phyloP scores from a whole-genome alignment of 148 eudicot genomes.

The Camellia sinensis region DNA sequence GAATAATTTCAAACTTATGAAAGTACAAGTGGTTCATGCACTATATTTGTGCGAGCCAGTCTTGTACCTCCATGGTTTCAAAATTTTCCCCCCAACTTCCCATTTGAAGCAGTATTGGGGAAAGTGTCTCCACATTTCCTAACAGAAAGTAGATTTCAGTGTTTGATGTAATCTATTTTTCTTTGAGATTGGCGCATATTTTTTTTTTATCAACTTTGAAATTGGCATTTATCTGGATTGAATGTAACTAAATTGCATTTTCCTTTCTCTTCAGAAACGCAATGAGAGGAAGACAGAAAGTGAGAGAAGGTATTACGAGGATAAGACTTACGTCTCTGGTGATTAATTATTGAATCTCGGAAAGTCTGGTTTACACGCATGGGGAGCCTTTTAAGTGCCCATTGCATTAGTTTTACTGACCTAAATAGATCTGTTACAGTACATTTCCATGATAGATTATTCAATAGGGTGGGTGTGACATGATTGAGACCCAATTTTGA shows the following conservation, averaged over 20 bases:
- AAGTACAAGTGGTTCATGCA: no score
- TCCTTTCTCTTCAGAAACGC: slow-evolving; percentile 68
- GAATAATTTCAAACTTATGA: no score
- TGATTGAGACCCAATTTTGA: slow-evolving; percentile 21
- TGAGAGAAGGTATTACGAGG: slow-evolving; percentile 81
- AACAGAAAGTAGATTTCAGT: no score
- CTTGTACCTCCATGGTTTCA: no score
- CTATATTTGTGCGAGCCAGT: no score
- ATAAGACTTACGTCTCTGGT: slow-evolving; percentile 56
- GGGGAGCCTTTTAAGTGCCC: background rate
- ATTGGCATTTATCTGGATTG: background rate
- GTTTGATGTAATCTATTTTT: no score
- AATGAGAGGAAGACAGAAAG: slow-evolving; percentile 87
- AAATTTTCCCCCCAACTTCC: background rate
- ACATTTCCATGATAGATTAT: background rate
- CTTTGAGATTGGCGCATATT: background rate
- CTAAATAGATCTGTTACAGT: background rate
- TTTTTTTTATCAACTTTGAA: background rate
- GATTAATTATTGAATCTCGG: slow-evolving; percentile 35
- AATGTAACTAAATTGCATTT: background rate
- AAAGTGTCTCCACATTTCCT: background rate
- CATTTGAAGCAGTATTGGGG: background rate
- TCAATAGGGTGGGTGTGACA: background rate
- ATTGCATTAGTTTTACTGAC: background rate
- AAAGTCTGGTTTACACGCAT: background rate